These are phyloP conservation scores for Alloteropsis semialata DNA, from an alignment of 176 grass and related monocot genomes.

Conservation along the genomic window DNA sequence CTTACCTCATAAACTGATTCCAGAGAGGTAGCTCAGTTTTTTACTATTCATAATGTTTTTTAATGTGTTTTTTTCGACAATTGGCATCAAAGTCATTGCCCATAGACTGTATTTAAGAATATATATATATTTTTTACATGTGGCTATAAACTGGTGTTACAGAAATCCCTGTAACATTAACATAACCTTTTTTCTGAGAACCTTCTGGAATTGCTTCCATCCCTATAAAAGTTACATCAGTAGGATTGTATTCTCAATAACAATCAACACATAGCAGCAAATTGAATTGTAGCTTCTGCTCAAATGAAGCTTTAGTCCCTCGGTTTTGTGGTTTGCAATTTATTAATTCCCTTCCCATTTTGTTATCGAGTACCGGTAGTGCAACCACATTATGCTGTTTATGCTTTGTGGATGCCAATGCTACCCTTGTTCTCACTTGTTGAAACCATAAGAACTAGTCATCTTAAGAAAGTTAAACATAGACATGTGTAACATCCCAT, in stretches of 20 bases:
- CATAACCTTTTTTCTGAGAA: slow-evolving; percentile 1
- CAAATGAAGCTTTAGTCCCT: slow-evolving; percentile 17
- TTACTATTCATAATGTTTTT: neutral
- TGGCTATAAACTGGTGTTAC: neutral
- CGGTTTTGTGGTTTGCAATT: neutral
- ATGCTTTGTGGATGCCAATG: slow-evolving; percentile 1
- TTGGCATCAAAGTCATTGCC: neutral
- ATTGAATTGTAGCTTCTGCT: slow-evolving; percentile 1
- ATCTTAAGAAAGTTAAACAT: slow-evolving; percentile 14
- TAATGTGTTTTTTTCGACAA: neutral
- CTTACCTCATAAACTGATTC: neutral
- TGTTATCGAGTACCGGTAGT: neutral
- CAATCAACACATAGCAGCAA: neutral
- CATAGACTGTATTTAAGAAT: neutral
- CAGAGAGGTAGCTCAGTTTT: neutral
- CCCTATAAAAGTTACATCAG: neutral
- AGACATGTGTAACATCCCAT: slow-evolving; percentile 31
- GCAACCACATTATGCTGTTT: neutral
- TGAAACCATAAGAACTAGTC: slow-evolving; percentile 30
- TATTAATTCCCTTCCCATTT: neutral
- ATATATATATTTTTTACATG: neutral
- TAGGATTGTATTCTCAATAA: neutral
- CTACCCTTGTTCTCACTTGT: slow-evolving; percentile 28
- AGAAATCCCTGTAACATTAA: neutral
- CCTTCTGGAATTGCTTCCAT: slow-evolving; percentile 4